Base-by-base conservation (phyloP, 306 rosid genomes). In the Chamaecrista fasciculata region DNA sequence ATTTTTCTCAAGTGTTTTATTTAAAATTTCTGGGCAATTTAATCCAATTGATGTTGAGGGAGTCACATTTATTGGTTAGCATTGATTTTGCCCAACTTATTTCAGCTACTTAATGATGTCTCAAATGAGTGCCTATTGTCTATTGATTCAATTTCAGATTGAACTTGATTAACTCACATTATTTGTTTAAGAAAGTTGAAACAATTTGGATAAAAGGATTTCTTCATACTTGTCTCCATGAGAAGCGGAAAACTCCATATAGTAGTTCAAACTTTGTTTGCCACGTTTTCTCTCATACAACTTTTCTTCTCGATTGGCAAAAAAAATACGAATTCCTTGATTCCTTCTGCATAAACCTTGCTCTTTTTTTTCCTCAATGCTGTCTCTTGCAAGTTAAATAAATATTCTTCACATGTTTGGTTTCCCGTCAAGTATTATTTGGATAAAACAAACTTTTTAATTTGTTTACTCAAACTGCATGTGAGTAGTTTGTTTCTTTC, bases 81-180 rank as follows among this genome's bases (percentile, higher is more conserved):
- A 8, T 24, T 33, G 59, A n/a, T 20, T 53, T 37, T 62, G 11
- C 16, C 67, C 43, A 0, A 16, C 58, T 56, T 55, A 44, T 28
- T 44, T 56, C 40, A 56, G 33, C 42, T 37, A 33, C 37, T 3
- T 65, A 8, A 59, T 55, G 52, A 20, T 42, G 40, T 49, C 46
- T 72, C 36, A 73, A 53, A 55, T 53, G 58, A 53, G 66, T 53
- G 58, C 55, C 24, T 8, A 65, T 33, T 53, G 58, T 43, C 24
- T 8, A 65, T 33, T 64, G 33, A 52, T 57, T 28, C 66, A 73
- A 64, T 42, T 20, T 64, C 58, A 42, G 48, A 15, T 40, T 19
- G 55, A 62, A 14, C 31, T 18, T 11, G 44, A 37, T 55, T 47
- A 40, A 12, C 55, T 63, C 12, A 18, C 11, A 1, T 37, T 36